These are phyloP conservation scores for Neoboletus brunneissimus DNA, from an alignment of 768 basidiomycete genomes.

Conservation along the genomic window DNA sequence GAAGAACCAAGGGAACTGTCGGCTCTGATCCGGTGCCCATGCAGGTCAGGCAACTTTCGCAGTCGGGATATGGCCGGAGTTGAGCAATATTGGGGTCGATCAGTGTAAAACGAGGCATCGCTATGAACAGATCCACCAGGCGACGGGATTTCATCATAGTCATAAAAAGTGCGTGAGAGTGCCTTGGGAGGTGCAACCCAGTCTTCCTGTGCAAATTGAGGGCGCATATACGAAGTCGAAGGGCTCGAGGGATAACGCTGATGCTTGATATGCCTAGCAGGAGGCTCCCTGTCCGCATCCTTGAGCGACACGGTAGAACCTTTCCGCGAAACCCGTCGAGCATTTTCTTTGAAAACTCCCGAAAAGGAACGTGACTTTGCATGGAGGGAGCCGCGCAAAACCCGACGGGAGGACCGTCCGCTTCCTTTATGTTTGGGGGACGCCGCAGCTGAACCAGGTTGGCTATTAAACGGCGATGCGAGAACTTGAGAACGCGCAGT, in stretches of 20 bases:
- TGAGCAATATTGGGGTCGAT: conserved; percentile 25
- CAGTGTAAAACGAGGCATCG: conserved; percentile 17
- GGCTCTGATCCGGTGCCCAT: background rate
- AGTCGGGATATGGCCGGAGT: conserved; percentile 20
- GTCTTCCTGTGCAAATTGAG: conserved; percentile 11
- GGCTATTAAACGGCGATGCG: conserved; percentile 47
- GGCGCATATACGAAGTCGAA: conserved; percentile 28
- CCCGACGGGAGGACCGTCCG: conserved; percentile 9
- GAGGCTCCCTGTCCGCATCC: conserved; percentile 9
- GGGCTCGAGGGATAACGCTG: conserved; percentile 22
- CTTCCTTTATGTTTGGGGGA: conserved; percentile 33
- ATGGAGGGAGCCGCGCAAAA: conserved; percentile 27
- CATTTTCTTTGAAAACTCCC: conserved; percentile 17
- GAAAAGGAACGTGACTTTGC: conserved; percentile 43
- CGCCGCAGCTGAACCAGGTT: conserved; percentile 39
- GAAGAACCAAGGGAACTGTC: background rate
- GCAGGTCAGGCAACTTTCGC: background rate
- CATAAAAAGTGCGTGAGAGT: background rate
- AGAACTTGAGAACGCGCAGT: conserved; percentile 25
- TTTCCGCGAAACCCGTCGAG: conserved; percentile 16
- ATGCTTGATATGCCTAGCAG: conserved; percentile 14
- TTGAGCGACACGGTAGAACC: conserved; percentile 16
- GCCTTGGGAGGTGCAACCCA: conserved; percentile 15
- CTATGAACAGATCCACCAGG: conserved; percentile 4
- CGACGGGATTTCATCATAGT: background rate